These are phyloP conservation scores for Saitozyma podzolica DNA, from an alignment of 768 basidiomycete species.

Conservation along the genomic window DNA sequence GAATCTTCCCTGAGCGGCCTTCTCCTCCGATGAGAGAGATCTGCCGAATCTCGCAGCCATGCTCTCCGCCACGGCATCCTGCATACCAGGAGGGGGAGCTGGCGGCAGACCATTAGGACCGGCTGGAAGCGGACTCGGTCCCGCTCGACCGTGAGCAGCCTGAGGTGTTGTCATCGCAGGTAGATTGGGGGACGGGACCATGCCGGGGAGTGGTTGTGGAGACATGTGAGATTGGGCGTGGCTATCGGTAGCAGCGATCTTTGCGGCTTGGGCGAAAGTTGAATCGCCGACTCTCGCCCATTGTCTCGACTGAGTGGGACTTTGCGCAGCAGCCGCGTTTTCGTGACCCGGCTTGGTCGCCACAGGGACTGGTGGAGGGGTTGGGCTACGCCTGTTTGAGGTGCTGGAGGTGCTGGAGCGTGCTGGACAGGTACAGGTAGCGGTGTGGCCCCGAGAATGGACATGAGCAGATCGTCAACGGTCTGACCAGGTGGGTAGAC, in stretches of 20 bases:
- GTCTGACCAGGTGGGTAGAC: constrained; percentile 37
- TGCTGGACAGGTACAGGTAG: constrained; percentile 5
- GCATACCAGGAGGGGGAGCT: not conserved
- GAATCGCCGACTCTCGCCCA: constrained; percentile 14
- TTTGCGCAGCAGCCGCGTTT: not conserved
- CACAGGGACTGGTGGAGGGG: constrained; percentile 3
- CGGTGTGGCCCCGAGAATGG: constrained; percentile 25
- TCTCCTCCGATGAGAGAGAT: too few species aligned
- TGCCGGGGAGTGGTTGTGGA: too few species aligned
- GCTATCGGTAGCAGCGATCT: too few species aligned
- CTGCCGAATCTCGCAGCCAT: not conserved
- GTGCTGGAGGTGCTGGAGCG: not conserved
- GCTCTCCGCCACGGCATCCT: not conserved
- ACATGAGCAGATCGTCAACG: constrained; percentile 37
- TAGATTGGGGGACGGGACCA: too few species aligned
- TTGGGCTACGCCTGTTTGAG: not conserved
- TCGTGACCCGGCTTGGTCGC: constrained; percentile 6
- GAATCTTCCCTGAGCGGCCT: constrained; percentile 4
- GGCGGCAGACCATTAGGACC: not conserved
- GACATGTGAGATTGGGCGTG: too few species aligned
- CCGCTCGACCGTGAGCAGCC: too few species aligned
- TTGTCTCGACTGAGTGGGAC: not conserved
- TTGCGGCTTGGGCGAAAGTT: constrained; percentile 17
- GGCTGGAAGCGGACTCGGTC: too few species aligned
- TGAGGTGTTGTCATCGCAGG: too few species aligned